Evolutionary conservation across 768 basidiomycete genomes (phyloP).

Genomic region (Hemileccinum impolitum): DNA sequence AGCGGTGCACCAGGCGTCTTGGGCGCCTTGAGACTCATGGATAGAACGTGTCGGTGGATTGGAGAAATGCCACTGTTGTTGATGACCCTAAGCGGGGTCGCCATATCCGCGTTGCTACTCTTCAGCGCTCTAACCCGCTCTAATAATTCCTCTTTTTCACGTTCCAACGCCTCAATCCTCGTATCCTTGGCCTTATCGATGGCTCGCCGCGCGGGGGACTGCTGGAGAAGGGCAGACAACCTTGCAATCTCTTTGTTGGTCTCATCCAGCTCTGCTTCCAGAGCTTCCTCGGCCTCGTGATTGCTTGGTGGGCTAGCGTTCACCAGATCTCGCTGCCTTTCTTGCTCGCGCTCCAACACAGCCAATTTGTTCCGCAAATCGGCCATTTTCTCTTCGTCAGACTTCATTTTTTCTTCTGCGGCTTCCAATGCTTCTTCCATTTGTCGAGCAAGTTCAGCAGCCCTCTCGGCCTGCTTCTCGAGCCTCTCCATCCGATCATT

Average conservation of each 20-base stretch:
- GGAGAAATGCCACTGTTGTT: constrained; percentile 69
- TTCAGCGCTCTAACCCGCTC: constrained; percentile 64
- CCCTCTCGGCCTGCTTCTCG: constrained; percentile 49
- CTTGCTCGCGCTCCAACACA: constrained; percentile 56
- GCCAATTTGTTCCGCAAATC: constrained; percentile 49
- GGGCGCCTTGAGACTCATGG: constrained; percentile 65
- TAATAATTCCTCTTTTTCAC: constrained; percentile 70
- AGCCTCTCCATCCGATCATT: constrained; percentile 48
- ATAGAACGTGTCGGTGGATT: constrained; percentile 67
- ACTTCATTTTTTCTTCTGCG: constrained; percentile 65
- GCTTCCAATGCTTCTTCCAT: constrained; percentile 76
- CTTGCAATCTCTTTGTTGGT: constrained; percentile 75
- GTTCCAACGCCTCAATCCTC: constrained; percentile 72
- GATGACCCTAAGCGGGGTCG: constrained; percentile 54
- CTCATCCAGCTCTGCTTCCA: constrained; percentile 75
- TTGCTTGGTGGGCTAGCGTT: constrained; percentile 30
- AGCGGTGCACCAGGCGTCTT: constrained; percentile 78
- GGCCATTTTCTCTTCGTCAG: constrained; percentile 53
- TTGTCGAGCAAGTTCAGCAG: constrained; percentile 56
- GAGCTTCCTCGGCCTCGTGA: constrained; percentile 53
- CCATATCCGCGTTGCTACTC: constrained; percentile 47
- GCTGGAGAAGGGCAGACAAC: constrained; percentile 60
- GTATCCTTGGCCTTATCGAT: constrained; percentile 75
- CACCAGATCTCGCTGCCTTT: constrained; percentile 31
- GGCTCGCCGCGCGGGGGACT: constrained; percentile 73